phyloP scores from a whole-genome alignment of 1,284 basidiomycete species.

The Exobasidium cylindrosporum region DNA sequence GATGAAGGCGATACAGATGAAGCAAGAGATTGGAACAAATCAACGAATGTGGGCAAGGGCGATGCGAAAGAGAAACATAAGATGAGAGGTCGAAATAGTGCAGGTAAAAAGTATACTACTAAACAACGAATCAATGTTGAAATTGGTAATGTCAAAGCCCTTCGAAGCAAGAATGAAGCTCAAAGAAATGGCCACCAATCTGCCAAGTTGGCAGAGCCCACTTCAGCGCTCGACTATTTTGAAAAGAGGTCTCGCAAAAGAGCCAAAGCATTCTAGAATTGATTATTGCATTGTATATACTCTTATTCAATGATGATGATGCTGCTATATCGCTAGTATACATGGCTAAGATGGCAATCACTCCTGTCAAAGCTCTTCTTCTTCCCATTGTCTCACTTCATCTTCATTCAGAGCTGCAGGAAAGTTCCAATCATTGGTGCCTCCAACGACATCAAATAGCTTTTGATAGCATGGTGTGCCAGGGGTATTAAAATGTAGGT shows the following conservation, averaged over 20 bases:
- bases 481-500: conserved; percentile 23
- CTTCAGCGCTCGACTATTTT: neutral
- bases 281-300: neutral
- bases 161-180: conserved; percentile 4
- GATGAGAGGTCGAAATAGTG: conserved; percentile 46
- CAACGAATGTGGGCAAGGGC: conserved; percentile 16
- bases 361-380: conserved; percentile 3
- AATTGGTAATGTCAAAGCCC: neutral
- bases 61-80: conserved; percentile 44
- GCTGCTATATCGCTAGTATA: too few relatives aligned
- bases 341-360: neutral
- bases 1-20: conserved; percentile 7
- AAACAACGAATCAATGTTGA: conserved; percentile 49
- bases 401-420: conserved; percentile 7
- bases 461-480: conserved; percentile 16
- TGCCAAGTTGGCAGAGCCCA: neutral
- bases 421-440: neutral
- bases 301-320: neutral
- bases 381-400: conserved; percentile 4
- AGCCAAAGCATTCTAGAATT: neutral
- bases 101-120: conserved; percentile 45
- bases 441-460: conserved; percentile 16
- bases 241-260: neutral
- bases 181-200: too few relatives aligned
- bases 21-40: conserved; percentile 15